Evolutionary conservation across 306 rosid genomes (phyloP), one percentile per base, ranked within the genome.

Genomic region (Cercis canadensis): DNA sequence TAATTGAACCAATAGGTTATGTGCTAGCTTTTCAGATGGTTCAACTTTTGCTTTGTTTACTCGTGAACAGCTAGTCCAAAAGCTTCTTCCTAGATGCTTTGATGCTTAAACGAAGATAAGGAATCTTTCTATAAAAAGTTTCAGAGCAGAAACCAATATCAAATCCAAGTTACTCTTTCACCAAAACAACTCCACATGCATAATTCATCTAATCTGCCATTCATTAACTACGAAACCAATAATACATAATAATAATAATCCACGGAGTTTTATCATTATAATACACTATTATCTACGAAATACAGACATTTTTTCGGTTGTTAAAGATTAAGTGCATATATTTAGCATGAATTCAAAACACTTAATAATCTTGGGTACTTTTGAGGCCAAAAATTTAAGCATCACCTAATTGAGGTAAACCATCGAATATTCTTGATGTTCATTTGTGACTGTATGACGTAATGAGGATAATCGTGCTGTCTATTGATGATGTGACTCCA

Each of bases 91-190:
- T 24, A 62, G 73, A 57, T 67, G 71, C 83, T 75, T 59, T 53
- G 74, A 65, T 63, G 69, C 74, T 46, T 60, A 73, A 61, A 65
- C 24, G 16, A 70, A 81, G 90, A 85, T 83, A 69, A 81, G 84
- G 81, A 66, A 79, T 77, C 80, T 83, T 81, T 76, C 70, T 60
- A 74, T 70, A 87, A 81, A 80, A 82, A 74, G 81, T 60, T 72
- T 70, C 74, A 49, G 40, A 37, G 82, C 61, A 78, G 19, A 62
- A 64, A 21, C 70, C 78, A 58, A 60, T 18, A 69, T 62, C 68
- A 54, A 54, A 68, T 64, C 70, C 62, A 78, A 62, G 74, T 65
- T 44, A 66, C 72, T 63, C 18, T 51, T 62, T 24, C 78, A 56
- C 43, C 57, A 62, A 14, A 31, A 47, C 57, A 71, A 73, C 21